phyloP scores from a whole-genome alignment of 345 rosid genomes.

The Eucalyptus viminalis region DNA sequence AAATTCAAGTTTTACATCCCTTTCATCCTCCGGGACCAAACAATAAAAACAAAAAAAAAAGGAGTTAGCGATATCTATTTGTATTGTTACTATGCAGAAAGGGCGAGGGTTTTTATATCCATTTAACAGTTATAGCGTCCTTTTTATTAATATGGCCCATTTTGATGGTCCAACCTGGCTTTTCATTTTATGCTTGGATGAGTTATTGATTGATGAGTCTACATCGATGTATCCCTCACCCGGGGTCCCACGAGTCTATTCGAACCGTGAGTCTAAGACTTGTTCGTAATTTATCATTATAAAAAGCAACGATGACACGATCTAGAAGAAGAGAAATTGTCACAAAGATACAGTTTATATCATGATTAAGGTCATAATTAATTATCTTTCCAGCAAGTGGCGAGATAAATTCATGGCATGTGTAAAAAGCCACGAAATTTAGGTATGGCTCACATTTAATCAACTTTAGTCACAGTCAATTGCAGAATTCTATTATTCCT shows the following conservation, averaged over 20 bases:
- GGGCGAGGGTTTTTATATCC: neutral
- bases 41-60: neutral
- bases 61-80: neutral
- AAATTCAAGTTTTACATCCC: neutral
- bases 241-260: neutral
- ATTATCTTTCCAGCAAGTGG: neutral
- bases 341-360: neutral
- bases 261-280: neutral
- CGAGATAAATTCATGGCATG: neutral
- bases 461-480: neutral
- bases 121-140: neutral
- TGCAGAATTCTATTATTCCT: neutral
- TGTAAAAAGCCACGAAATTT: neutral
- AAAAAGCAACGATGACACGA: neutral
- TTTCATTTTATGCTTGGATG: neutral
- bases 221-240: neutral
- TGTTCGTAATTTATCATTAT: neutral
- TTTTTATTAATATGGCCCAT: neutral
- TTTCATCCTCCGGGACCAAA: neutral
- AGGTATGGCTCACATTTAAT: neutral
- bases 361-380: neutral
- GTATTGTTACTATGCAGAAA: neutral
- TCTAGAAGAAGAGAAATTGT: neutral
- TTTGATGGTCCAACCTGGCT: neutral
- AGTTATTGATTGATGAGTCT: neutral